These are phyloP conservation scores for Stentor coeruleus DNA, from an alignment of 73 alveolate species.

Conservation along the genomic window DNA sequence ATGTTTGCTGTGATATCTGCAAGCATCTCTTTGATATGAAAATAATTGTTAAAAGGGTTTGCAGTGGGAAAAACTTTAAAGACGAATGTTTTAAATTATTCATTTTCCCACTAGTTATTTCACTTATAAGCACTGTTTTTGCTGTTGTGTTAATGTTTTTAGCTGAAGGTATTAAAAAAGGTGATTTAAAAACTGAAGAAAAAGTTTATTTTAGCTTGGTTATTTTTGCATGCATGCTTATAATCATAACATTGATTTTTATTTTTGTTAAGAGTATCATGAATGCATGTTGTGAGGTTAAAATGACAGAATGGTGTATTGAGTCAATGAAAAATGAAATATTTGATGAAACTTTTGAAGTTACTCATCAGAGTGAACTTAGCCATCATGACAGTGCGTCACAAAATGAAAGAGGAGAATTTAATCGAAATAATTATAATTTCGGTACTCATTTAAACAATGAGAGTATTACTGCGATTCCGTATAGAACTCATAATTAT, in stretches of 20 bases:
- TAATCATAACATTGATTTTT: background rate
- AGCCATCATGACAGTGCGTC: background rate
- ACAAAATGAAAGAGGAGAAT: conserved; percentile 4
- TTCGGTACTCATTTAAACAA: too few relatives aligned
- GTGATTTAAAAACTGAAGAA: background rate
- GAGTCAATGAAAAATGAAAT: background rate
- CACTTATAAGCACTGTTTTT: background rate
- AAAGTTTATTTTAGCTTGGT: background rate
- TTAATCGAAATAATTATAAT: too few relatives aligned
- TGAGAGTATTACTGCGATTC: too few relatives aligned
- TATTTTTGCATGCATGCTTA: background rate
- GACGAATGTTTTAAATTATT: background rate
- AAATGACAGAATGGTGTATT: background rate
- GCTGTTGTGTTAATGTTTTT: background rate
- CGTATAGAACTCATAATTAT: too few relatives aligned
- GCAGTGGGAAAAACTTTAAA: background rate
- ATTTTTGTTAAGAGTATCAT: background rate
- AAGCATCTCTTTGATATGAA: background rate
- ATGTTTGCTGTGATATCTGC: background rate
- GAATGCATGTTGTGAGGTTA: background rate
- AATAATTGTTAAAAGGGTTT: background rate
- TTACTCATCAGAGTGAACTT: background rate
- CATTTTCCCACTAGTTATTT: background rate
- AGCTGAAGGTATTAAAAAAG: background rate
- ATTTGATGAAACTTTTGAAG: background rate